A percentile compares a stretch with the other conserved stretches of the same genome.
Conservation (phyloP, 1,284 basidiomycete genomes). For the Meira miltonrushii region DNA sequence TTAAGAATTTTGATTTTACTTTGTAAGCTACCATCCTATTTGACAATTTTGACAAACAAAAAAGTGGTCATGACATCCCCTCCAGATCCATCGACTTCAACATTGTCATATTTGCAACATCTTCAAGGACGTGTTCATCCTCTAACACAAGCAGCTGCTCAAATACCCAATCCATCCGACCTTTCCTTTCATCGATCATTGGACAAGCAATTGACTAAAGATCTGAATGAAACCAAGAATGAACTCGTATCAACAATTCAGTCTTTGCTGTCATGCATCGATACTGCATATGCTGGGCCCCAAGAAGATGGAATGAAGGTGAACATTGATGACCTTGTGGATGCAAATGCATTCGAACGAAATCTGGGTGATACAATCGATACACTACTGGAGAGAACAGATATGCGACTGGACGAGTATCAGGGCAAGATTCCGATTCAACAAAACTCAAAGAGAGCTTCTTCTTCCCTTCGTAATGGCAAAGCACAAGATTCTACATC, state of each 20-base stretch:
- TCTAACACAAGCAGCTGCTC: conserved; percentile 37
- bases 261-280: conserved; percentile 26
- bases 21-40: too few species aligned
- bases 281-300: conserved; percentile 17
- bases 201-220: conserved; percentile 65
- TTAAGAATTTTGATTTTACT: too few species aligned
- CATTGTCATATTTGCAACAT: conserved; percentile 19
- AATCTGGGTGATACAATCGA: conserved; percentile 77
- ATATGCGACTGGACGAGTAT: conserved; percentile 73
- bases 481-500: conserved; percentile 27
- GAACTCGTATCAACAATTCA: conserved; percentile 55
- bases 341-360: conserved; percentile 61
- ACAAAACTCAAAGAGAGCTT: neutral
- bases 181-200: conserved; percentile 78
- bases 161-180: conserved; percentile 58
- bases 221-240: conserved; percentile 63
- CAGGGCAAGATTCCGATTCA: conserved; percentile 62
- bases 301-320: conserved; percentile 41
- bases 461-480: too few species aligned
- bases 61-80: too few species aligned
- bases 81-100: neutral
- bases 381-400: conserved; percentile 74
- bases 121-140: conserved; percentile 36
- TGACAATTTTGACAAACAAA: too few species aligned
- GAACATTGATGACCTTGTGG: conserved; percentile 46